These are phyloP conservation scores for Blastomyces percursus DNA, from an alignment of 2,329 filamentous ascomycete genomes.

Conservation along the genomic window DNA sequence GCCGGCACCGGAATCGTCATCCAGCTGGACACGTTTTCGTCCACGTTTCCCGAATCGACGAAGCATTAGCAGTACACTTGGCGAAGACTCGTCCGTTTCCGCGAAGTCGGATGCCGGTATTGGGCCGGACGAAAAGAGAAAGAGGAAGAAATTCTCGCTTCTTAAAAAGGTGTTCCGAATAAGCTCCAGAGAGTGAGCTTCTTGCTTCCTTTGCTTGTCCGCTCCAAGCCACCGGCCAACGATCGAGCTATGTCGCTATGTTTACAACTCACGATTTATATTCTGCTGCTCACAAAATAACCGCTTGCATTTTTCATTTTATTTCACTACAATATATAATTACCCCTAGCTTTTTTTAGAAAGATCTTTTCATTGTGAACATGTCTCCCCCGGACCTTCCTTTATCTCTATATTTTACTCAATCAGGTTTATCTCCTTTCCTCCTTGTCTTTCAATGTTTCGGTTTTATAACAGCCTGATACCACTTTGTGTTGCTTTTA, in stretches of 20 bases:
- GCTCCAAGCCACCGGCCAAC: too few species aligned
- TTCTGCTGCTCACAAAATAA: not conserved
- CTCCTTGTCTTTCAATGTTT: not conserved
- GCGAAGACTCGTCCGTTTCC: not conserved
- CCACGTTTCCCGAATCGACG: constrained; percentile 5
- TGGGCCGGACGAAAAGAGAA: constrained; percentile 26
- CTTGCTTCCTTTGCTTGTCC: not conserved
- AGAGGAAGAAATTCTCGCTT: constrained; percentile 38
- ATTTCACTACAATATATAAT: not conserved
- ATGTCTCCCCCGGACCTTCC: not conserved
- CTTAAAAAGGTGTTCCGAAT: constrained; percentile 37
- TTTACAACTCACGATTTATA: not conserved
- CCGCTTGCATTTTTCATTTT: not conserved
- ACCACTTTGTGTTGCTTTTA: not conserved
- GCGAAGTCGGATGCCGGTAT: constrained; percentile 11
- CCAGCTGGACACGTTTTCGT: constrained; percentile 11
- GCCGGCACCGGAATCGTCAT: not conserved
- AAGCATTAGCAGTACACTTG: constrained; percentile 6
- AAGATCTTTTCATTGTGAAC: not conserved
- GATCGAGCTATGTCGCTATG: not conserved
- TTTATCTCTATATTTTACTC: too few species aligned
- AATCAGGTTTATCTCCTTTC: not conserved
- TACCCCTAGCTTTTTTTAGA: not conserved
- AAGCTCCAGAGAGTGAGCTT: constrained; percentile 12
- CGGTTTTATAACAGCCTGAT: not conserved